phyloP scores from a whole-genome alignment of 306 rosid species.

The Luffa aegyptiaca region DNA sequence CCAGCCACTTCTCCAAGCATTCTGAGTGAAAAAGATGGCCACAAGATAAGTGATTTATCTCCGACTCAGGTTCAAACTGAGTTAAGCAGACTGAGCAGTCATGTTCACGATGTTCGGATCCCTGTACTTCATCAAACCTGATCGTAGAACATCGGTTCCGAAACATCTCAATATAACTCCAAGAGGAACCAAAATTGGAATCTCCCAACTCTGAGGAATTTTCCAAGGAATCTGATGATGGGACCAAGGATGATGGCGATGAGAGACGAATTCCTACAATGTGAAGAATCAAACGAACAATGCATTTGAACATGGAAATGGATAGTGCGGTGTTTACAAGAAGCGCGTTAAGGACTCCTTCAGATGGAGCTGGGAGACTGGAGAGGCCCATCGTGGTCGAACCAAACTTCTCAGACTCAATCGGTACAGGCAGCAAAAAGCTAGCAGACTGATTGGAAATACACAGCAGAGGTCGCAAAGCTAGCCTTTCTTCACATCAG shows the following conservation, averaged over 20 bases:
- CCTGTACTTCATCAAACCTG: conserved; percentile 31
- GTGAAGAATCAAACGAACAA: conserved; percentile 59
- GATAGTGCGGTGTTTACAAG: conserved; percentile 68
- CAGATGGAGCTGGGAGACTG: conserved; percentile 89
- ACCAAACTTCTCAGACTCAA: not conserved
- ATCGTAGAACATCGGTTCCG: conserved; percentile 43
- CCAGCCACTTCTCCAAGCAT: conserved; percentile 91
- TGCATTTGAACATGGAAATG: conserved; percentile 65
- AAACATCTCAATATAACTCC: conserved; percentile 46
- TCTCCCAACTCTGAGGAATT: conserved; percentile 37
- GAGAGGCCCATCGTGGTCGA: conserved; percentile 63
- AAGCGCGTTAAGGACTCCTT: conserved; percentile 67
- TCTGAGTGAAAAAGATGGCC: conserved; percentile 78
- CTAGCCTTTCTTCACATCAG: not conserved
- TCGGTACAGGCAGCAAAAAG: not conserved
- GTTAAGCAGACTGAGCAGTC: conserved; percentile 77
- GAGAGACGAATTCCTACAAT: conserved; percentile 54
- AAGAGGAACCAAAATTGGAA: conserved; percentile 24
- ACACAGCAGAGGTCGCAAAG: not conserved
- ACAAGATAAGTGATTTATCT: conserved; percentile 58
- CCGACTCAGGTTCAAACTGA: conserved; percentile 61
- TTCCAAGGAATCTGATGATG: conserved; percentile 31
- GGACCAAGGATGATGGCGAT: conserved; percentile 25
- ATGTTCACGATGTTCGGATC: conserved; percentile 32
- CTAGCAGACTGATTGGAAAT: not conserved